Evolutionary conservation across 2,329 filamentous ascomycete species (phyloP), one percentile per base, ranked within the genome.

Genomic region (Phyllosticta citrichinensis): DNA sequence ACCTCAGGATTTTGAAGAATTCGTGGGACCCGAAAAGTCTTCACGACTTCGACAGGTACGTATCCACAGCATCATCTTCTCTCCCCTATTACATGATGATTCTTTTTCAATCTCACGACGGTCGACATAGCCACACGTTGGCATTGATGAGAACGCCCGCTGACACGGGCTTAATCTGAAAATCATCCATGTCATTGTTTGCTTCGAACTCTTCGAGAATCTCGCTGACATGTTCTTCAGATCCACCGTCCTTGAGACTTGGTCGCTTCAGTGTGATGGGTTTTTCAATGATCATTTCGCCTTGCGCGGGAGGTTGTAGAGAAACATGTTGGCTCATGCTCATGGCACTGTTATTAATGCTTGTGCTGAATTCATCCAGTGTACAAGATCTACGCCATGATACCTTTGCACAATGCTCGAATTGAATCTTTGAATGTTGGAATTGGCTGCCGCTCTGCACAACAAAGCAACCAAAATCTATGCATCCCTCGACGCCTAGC

Each of bases 101-200:
- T 74, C 68, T 75, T 80, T 76, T 51, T 50, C 25, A 80, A 83
- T 85, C 73, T 89, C 87, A 91, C 87, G 87, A 91, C 87, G 87
- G 87, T 91, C 87, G 87, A 87, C 87, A 87, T 89, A 91, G 85
- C 82, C 79, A 83, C 78, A 75, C 64, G 68, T 75, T 77, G 78
- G 83, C 81, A 77, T 87, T 91, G 87, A 89, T 89, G 87, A 90
- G 79, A 86, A 78, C 77, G 86, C 86, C 55, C 86, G 85, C 79
- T 89, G 87, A 89, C 87, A 86, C 79, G 86, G 87, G 86, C 55
- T 62, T 62, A 53, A 12, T 22, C 56, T 57, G 30, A 50, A 11
- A 56, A 11, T 1, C 9, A 33, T 30, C 19, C 12, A 8, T n/a
- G 17, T n/a, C 40, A 33, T 56, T 11, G 1, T 19, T 56, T 20